Percentiles rank a stretch among this genome's conserved stretches.
These are phyloP conservation scores for Solanum virginianum DNA, from an alignment of 257 asterid species.

Conservation along the genomic window DNA sequence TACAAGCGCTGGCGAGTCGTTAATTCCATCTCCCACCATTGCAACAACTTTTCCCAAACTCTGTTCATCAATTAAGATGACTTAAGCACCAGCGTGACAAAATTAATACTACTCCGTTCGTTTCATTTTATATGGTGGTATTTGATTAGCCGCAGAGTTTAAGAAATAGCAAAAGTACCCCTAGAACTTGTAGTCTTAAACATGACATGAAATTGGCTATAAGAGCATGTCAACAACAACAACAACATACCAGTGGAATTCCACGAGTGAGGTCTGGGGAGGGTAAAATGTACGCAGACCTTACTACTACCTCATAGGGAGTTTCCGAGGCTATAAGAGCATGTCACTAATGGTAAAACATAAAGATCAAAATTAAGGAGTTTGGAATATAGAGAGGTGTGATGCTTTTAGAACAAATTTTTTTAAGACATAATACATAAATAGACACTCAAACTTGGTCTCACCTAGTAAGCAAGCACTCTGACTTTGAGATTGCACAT, in stretches of 20 bases:
- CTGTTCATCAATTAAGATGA: neutral
- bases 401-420: neutral
- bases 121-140: neutral
- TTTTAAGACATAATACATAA: too few species aligned
- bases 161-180: neutral
- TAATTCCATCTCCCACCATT: conserved; percentile 31
- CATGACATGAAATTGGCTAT: neutral
- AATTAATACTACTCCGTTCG: neutral
- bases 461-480: too few species aligned
- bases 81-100: neutral
- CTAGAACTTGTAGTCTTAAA: neutral
- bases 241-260: too few species aligned
- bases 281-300: too few species aligned
- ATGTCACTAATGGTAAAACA: neutral
- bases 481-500: too few species aligned
- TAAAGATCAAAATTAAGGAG: neutral
- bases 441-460: too few species aligned
- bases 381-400: neutral
- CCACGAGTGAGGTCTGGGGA: too few species aligned
- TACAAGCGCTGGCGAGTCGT: conserved; percentile 24
- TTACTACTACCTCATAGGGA: too few species aligned
- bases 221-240: neutral
- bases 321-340: neutral
- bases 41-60: conserved; percentile 16
- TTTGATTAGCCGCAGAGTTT: neutral